These are phyloP conservation scores for Penicillium bovifimosum DNA, from an alignment of 495 filamentous ascomycete genomes.

Conservation along the genomic window DNA sequence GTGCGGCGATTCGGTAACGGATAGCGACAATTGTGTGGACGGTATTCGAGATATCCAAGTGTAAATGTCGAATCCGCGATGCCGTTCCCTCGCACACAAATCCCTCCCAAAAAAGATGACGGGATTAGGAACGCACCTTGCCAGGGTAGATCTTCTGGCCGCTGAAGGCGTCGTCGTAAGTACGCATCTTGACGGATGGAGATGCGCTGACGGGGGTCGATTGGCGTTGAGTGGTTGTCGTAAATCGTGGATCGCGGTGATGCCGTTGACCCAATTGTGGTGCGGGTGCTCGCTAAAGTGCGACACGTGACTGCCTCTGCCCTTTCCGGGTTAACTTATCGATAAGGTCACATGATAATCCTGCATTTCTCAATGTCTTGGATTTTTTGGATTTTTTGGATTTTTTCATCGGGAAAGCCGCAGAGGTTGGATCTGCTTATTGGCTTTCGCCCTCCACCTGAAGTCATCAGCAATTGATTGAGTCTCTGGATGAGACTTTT, in stretches of 20 bases:
- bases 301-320: conserved; percentile 41
- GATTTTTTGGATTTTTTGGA: neutral
- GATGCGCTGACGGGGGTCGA: conserved; percentile 47
- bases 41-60: conserved; percentile 6
- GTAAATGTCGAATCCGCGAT: conserved; percentile 16
- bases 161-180: conserved; percentile 97
- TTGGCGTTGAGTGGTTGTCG: conserved; percentile 49
- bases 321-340: conserved; percentile 28
- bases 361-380: neutral
- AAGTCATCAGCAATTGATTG: no score
- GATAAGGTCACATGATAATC: conserved; percentile 6
- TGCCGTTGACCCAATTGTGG: conserved; percentile 43
- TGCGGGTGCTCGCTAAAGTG: conserved; percentile 47
- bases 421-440: neutral
- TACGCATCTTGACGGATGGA: conserved; percentile 76
- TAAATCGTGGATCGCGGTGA: conserved; percentile 41
- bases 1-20: conserved; percentile 2
- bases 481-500: neutral
- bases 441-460: neutral
- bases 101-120: conserved; percentile 14
- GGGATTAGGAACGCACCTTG: conserved; percentile 66
- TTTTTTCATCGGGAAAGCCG: neutral
- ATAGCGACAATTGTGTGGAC: neutral
- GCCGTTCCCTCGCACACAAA: conserved; percentile 16
- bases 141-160: conserved; percentile 98